Evolutionary conservation across 2,329 filamentous ascomycete genomes (phyloP).

Genomic region (Onygenales sp.): DNA sequence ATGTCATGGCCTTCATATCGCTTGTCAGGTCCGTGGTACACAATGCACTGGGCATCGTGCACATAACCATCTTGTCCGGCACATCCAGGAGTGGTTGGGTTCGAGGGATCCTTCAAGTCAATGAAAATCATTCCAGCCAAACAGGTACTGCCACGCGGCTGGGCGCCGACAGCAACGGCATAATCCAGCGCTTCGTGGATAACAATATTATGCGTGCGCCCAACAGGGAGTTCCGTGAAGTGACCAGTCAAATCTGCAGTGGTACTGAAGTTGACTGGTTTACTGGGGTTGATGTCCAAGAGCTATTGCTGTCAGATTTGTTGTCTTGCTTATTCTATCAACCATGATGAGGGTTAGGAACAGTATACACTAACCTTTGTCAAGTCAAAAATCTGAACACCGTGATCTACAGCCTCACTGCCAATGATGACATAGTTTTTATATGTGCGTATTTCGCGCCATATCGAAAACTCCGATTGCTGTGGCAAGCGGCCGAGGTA

Average conservation of each 20-base stretch:
- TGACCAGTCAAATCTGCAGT: neutral
- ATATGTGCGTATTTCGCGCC: neutral
- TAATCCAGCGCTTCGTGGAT: neutral
- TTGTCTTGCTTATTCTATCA: neutral
- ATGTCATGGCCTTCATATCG: neutral
- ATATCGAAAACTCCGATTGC: neutral
- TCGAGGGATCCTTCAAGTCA: neutral
- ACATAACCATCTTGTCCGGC: neutral
- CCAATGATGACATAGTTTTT: constrained; percentile 1
- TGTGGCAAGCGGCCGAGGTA: neutral
- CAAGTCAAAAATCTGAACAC: neutral
- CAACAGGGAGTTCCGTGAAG: neutral
- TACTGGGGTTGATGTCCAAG: neutral
- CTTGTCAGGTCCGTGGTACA: neutral
- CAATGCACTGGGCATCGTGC: neutral
- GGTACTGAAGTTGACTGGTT: neutral
- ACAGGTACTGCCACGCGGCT: neutral
- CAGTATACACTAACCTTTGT: neutral
- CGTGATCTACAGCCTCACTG: neutral
- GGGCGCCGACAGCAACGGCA: neutral
- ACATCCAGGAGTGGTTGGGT: neutral
- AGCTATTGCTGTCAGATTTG: neutral
- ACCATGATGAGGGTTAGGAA: neutral
- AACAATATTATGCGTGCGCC: neutral
- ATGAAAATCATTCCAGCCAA: neutral